phyloP scores from a whole-genome alignment of 2,329 filamentous ascomycete species.

The Bisporella sp. region DNA sequence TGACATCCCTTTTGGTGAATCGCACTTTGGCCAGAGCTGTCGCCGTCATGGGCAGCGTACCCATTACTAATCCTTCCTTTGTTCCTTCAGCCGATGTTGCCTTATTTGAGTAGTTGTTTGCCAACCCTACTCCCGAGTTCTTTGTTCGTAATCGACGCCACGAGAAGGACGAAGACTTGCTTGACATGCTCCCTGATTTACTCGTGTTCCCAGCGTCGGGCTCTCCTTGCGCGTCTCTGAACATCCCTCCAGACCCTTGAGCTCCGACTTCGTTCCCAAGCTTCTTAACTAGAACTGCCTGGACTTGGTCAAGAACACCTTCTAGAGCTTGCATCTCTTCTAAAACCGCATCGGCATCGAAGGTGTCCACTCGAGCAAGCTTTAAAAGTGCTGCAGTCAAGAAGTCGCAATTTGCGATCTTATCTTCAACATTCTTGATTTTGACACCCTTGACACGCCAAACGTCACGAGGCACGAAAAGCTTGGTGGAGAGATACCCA shows the following conservation, averaged over 20 bases:
- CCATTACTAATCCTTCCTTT: slow-evolving; percentile 59
- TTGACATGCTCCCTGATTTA: slow-evolving; percentile 54
- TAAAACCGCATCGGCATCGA: slow-evolving; percentile 83
- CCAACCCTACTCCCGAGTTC: slow-evolving; percentile 63
- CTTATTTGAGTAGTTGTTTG: slow-evolving; percentile 43
- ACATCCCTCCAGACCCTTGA: slow-evolving; percentile 63
- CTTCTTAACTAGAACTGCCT: slow-evolving; percentile 68
- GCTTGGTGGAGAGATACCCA: slow-evolving; percentile 82
- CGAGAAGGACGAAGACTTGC: slow-evolving; percentile 74
- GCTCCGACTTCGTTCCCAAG: slow-evolving; percentile 91
- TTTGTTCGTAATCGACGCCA: slow-evolving; percentile 90
- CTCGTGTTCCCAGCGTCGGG: slow-evolving; percentile 36
- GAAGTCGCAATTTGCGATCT: slow-evolving; percentile 84
- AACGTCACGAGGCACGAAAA: slow-evolving; percentile 88
- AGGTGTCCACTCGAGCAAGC: slow-evolving; percentile 75
- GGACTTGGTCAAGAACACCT: slow-evolving; percentile 77
- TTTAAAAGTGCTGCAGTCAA: slow-evolving; percentile 84
- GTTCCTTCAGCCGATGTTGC: slow-evolving; percentile 36
- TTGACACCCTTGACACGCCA: slow-evolving; percentile 95
- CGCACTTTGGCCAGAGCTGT: slow-evolving; percentile 51
- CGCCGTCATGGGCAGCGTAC: slow-evolving; percentile 70
- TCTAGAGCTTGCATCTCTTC: slow-evolving; percentile 94
- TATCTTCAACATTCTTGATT: slow-evolving; percentile 85
- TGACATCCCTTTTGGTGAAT: slow-evolving; percentile 65
- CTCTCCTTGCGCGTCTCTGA: slow-evolving; percentile 57